Base-by-base conservation (phyloP, 306 rosid species). In the Rosa chinensis region DNA sequence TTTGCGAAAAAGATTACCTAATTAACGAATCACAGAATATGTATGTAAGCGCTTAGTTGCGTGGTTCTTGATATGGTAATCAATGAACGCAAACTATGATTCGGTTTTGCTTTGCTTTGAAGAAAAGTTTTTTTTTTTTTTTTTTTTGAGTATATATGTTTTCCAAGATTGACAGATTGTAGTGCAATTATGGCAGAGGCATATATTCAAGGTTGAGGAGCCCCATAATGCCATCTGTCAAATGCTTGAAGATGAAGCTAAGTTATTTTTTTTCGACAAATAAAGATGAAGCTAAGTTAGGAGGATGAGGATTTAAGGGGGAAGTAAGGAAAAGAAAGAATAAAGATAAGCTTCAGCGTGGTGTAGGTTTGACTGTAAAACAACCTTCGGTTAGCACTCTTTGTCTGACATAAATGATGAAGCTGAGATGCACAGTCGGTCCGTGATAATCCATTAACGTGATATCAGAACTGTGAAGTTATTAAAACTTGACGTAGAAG, bases 161-260 rank as follows among this genome's bases (percentile, higher is more conserved):
- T 25, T 61, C 39, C 66, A 63, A 11, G 40, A 28, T 28, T 25
- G 39, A 23, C 12, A 23, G 37, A 21, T 56, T 32, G 37, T 32
- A 32, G 6, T 25, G 10, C 42, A 48, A 72, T 8, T 72, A 5
- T 72, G 35, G 50, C 23, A 55, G 14, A 43, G 56, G 55, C 52
- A 21, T 40, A 55, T 42, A 74, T 74, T 58, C 68, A 42, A 59
- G 66, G 16, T 74, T 55, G 77, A 74, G 45, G 77, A 55, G 52
- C 50, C n/a, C 77, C 77, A 55, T 56, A 35, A 56, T 14, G 78
- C 78, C 55, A 58, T 74, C 5, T 56, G 68, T 56, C 25, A 4
- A 21, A 23, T 3, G 78, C 58, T 59, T 75, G 25, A 61, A 61
- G 78, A 32, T 75, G 78, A 74, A 74, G 78, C 78, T 53, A 74